Evolutionary conservation across 2,329 filamentous ascomycete species (phyloP), one percentile per base, ranked within the genome.

Genomic region (Leptoxyphium fumago): DNA sequence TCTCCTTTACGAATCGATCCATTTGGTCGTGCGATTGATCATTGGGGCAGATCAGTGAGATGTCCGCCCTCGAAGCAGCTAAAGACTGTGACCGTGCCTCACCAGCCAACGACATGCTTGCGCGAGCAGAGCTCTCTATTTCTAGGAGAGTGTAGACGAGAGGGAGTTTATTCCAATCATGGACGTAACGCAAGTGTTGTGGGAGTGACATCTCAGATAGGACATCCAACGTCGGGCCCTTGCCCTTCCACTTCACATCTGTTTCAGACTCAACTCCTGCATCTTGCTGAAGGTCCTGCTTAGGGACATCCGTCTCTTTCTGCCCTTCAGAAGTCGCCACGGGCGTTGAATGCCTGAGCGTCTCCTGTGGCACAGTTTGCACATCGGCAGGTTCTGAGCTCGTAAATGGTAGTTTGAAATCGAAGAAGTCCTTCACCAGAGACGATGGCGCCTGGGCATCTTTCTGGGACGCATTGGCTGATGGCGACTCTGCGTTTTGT

Each of bases 1-100:
- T 65, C 42, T 75, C 71, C 46, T 75, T 70, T 2, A 88, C 73
- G n/a, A 84, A 65, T 2, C 66, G 62, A 49, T 80, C 72, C 30
- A 84, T 61, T 30, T 58, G 40, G 61, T 58, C 44, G 69, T 73
- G 34, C 68, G 72, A 71, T 38, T 72, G 67, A 21, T 70, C 68
- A 1, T 61, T 58, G 6, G 77, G 75, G 48, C 77, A 79, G 45
- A 77, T 72, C 32, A 61, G 43, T 9, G 55, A 54, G 14, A 60
- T 29, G 39, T 61, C 58, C 9, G 58, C 51, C 30, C 52, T 48
- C 9, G 51, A 55, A 10, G 54, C 52, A 11, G 57, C 52, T 42
- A 49, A 54, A n/a, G 15, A 21, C 5, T 13, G 18, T 9, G 32
- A 28, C 11, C 42, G 38, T 14, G 38, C 13, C 26, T 38, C 30